phyloP scores from a whole-genome alignment of 2,329 filamentous ascomycete genomes.

The Lecanicillium sp. region DNA sequence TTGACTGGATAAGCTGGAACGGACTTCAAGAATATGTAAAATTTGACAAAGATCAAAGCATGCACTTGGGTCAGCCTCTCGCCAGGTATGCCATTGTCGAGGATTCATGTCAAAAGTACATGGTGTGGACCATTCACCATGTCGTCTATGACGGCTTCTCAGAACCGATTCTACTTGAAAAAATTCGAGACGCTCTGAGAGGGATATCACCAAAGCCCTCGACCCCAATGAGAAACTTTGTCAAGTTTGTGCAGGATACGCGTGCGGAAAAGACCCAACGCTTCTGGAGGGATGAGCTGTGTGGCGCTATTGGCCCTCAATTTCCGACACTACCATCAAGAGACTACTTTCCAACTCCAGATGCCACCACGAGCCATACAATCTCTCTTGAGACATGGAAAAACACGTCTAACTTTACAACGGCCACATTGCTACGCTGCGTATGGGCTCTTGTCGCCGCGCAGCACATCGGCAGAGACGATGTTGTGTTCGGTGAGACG shows the following conservation, averaged over 20 bases:
- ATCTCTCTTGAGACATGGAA: too few relatives aligned
- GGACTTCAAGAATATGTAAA: neutral
- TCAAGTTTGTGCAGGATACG: too few relatives aligned
- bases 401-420: slow-evolving; percentile 28
- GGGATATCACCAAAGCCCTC: slow-evolving; percentile 21
- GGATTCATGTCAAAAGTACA: neutral
- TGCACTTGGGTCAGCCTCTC: slow-evolving; percentile 16
- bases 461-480: slow-evolving; percentile 10
- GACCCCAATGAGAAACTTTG: too few relatives aligned
- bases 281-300: slow-evolving; percentile 5
- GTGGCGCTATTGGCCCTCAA: too few relatives aligned
- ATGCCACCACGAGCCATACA: slow-evolving; percentile 14
- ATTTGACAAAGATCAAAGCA: slow-evolving; percentile 2
- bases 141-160: slow-evolving; percentile 49
- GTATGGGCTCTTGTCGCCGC: slow-evolving; percentile 12
- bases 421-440: slow-evolving; percentile 25
- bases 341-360: too few relatives aligned
- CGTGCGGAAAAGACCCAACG: neutral
- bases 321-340: too few relatives aligned
- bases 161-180: slow-evolving; percentile 30
- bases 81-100: slow-evolving; percentile 13
- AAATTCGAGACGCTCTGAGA: slow-evolving; percentile 15
- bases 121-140: slow-evolving; percentile 28
- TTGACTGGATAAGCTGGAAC: neutral
- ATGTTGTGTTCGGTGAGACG: slow-evolving; percentile 15